Conservation (phyloP, 108 stramenopile species). For the Parmales sp. region DNA sequence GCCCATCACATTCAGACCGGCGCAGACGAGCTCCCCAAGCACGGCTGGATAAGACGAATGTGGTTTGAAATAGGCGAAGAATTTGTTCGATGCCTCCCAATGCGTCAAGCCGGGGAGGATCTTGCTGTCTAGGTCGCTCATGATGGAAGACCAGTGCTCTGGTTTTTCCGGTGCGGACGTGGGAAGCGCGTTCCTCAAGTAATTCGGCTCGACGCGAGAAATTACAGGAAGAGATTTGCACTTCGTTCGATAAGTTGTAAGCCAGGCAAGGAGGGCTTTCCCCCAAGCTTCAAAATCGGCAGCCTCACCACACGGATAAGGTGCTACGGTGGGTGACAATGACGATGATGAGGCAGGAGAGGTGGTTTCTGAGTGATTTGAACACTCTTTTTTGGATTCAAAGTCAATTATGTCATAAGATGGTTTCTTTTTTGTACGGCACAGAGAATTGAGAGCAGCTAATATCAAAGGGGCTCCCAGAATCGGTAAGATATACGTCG, state of each 20-base stretch:
- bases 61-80: slow-evolving; percentile 21
- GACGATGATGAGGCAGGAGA: too few species aligned
- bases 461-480: too few species aligned
- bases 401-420: too few species aligned
- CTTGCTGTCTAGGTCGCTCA: slow-evolving; percentile 8
- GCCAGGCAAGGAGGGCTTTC: not conserved
- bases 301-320: too few species aligned
- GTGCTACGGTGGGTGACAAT: too few species aligned
- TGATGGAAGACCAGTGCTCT: not conserved
- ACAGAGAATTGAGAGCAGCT: too few species aligned
- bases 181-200: not conserved
- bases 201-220: not conserved
- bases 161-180: not conserved
- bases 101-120: slow-evolving; percentile 21
- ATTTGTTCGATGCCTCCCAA: slow-evolving; percentile 10
- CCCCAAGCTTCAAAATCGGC: not conserved
- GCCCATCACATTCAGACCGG: slow-evolving; percentile 19
- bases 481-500: too few species aligned
- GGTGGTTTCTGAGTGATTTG: too few species aligned
- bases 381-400: too few species aligned
- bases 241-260: not conserved
- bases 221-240: not conserved
- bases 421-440: too few species aligned
- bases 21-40: slow-evolving; percentile 15
- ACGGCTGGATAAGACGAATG: slow-evolving; percentile 11